Percentiles rank a stretch among this genome's conserved stretches.
These are phyloP conservation scores for Grigorovia transvaalensis DNA, from an alignment of 805 yeast genomes.

Conservation along the genomic window DNA sequence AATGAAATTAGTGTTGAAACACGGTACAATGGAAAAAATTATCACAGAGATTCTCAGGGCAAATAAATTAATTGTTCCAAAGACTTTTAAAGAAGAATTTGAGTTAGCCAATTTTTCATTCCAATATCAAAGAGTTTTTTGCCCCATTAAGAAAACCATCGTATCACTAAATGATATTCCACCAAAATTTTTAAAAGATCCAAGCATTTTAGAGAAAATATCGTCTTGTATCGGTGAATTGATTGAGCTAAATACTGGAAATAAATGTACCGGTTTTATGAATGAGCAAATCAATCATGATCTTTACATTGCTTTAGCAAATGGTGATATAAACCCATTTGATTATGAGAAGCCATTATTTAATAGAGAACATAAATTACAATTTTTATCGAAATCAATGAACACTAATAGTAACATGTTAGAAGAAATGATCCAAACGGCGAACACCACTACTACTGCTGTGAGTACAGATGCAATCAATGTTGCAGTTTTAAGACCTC, in stretches of 20 bases:
- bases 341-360: conserved; percentile 24
- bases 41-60: conserved; percentile 48
- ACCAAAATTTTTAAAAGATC: conserved; percentile 16
- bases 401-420: not conserved
- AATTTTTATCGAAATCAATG: conserved; percentile 20
- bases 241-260: conserved; percentile 12
- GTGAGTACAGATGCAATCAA: not conserved
- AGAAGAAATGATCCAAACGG: not conserved
- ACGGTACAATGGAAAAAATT: conserved; percentile 43
- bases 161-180: conserved; percentile 52
- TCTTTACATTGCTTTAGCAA: conserved; percentile 46
- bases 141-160: conserved; percentile 44
- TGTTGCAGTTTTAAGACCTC: not conserved
- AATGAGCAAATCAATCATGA: conserved; percentile 31
- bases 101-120: conserved; percentile 67
- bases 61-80: conserved; percentile 48
- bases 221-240: conserved; percentile 31
- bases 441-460: not conserved
- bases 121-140: conserved; percentile 74
- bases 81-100: conserved; percentile 48
- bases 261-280: conserved; percentile 20
- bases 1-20: conserved; percentile 43
- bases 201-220: conserved; percentile 5
- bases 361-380: conserved; percentile 24
- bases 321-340: conserved; percentile 60